Evolutionary conservation across 2,329 filamentous ascomycete genomes (phyloP).

Genomic region (Cryphonectria japonica): DNA sequence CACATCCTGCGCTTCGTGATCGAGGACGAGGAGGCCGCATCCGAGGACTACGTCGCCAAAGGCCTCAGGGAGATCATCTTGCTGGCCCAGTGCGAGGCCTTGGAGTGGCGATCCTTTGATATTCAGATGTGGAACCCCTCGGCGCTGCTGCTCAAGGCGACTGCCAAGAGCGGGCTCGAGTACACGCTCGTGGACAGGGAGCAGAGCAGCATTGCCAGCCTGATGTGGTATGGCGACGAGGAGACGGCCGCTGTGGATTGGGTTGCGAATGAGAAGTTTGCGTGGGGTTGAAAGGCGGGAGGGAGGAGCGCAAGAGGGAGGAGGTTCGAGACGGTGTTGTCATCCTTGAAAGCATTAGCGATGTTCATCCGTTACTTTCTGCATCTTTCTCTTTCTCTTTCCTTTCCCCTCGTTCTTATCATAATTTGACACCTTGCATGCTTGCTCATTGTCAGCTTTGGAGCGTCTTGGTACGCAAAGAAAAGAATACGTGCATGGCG

Average conservation of each 20-base stretch:
- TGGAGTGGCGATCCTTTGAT: constrained; percentile 68
- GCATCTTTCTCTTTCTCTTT: neutral
- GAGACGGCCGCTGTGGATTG: constrained; percentile 63
- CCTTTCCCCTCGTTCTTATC: neutral
- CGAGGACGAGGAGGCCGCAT: constrained; percentile 54
- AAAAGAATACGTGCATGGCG: neutral
- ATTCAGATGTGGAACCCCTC: constrained; percentile 87
- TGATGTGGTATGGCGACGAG: constrained; percentile 71
- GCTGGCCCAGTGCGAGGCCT: constrained; percentile 71
- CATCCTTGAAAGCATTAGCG: neutral
- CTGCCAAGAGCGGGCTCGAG: constrained; percentile 53
- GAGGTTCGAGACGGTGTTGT: neutral
- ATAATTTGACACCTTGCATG: neutral
- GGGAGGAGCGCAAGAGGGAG: too few relatives aligned
- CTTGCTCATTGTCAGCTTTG: neutral
- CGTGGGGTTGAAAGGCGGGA: constrained; percentile 64
- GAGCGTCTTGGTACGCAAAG: neutral
- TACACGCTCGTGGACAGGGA: constrained; percentile 60
- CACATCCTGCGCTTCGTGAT: constrained; percentile 71
- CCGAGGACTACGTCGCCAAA: constrained; percentile 49
- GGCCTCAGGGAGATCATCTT: constrained; percentile 66
- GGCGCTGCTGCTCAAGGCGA: constrained; percentile 51
- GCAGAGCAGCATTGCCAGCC: constrained; percentile 68
- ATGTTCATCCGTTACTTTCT: neutral
- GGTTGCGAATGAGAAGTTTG: constrained; percentile 78